Percentiles rank a stretch among this genome's conserved stretches.
These are phyloP conservation scores for Melampsora larici-populina DNA, from an alignment of 1,284 basidiomycete genomes.

Conservation along the genomic window DNA sequence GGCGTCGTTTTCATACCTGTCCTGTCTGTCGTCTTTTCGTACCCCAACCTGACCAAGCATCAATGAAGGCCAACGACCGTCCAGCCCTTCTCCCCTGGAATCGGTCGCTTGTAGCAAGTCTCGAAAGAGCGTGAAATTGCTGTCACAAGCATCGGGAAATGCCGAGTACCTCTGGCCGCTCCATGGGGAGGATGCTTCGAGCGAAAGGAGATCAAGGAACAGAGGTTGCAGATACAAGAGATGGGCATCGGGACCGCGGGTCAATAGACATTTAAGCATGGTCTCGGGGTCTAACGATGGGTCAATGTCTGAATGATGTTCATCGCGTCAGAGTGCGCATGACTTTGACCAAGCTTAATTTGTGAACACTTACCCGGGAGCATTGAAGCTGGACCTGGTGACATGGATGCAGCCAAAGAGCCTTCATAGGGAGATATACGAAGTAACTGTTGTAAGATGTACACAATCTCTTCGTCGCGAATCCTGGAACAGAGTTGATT, in stretches of 20 bases:
- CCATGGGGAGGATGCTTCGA: constrained; percentile 12
- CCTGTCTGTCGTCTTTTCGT: neutral
- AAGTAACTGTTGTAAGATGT: constrained; percentile 72
- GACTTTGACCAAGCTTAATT: neutral
- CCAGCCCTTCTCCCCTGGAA: constrained; percentile 1
- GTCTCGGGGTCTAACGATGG: constrained; percentile 57
- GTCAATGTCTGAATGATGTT: constrained; percentile 56
- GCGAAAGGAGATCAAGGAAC: constrained; percentile 64
- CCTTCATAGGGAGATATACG: constrained; percentile 68
- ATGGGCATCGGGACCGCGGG: constrained; percentile 70
- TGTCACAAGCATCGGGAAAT: neutral
- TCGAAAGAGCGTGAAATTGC: constrained; percentile 16
- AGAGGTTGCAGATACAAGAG: constrained; percentile 78
- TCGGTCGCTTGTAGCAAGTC: constrained; percentile 22
- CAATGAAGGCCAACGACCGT: constrained; percentile 25
- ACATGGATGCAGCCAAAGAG: constrained; percentile 55
- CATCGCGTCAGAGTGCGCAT: neutral
- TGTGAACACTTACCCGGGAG: neutral
- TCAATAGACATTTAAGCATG: constrained; percentile 66
- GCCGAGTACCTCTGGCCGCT: neutral
- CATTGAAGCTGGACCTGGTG: constrained; percentile 6
- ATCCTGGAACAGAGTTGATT: constrained; percentile 58
- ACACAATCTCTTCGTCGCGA: constrained; percentile 83
- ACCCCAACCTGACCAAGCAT: constrained; percentile 23
- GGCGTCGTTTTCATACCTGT: neutral